Percentiles rank a stretch among this genome's conserved stretches.
These are phyloP conservation scores for Laguncularia racemosa DNA, from an alignment of 345 rosid genomes.

Conservation along the genomic window DNA sequence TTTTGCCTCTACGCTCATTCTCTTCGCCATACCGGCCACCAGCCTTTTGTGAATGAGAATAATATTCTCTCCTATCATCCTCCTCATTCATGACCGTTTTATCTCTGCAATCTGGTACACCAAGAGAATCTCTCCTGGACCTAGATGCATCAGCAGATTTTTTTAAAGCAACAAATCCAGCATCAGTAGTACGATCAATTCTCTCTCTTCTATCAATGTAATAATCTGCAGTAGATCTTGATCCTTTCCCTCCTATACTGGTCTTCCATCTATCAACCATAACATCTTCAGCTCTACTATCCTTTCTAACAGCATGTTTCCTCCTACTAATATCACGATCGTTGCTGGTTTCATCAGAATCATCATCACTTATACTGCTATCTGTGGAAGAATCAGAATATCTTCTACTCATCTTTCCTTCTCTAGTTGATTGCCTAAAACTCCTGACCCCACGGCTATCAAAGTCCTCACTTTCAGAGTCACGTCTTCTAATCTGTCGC, in stretches of 20 bases:
- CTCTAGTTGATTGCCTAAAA: constrained; percentile 2
- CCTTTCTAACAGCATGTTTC: constrained; percentile 13
- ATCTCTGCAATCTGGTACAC: constrained; percentile 6
- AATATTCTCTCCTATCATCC: constrained; percentile 13
- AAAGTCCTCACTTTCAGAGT: constrained; percentile 24
- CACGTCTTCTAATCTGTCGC: constrained; percentile 16
- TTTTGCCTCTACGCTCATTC: constrained; percentile 8
- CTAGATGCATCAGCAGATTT: constrained; percentile 10
- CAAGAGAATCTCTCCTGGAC: constrained; percentile 8
- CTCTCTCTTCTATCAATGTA: constrained; percentile 14
- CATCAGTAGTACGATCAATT: constrained; percentile 10
- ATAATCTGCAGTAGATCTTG: constrained; percentile 6
- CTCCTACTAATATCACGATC: constrained; percentile 16
- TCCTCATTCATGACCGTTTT: constrained; percentile 10
- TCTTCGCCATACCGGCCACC: constrained; percentile 8
- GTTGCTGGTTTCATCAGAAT: constrained; percentile 2
- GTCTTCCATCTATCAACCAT: constrained; percentile 5
- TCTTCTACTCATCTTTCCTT: constrained; percentile 9
- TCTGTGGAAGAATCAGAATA: constrained; percentile 5
- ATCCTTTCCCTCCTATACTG: constrained; percentile 11
- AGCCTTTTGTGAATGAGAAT: constrained; percentile 9
- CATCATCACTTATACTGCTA: constrained; percentile 9
- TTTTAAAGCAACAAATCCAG: constrained; percentile 5
- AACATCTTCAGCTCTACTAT: constrained; percentile 6
- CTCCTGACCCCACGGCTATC: constrained; percentile 14